Percentiles rank a stretch among this genome's conserved stretches.
These are phyloP conservation scores for Rhazya stricta DNA, from an alignment of 257 asterid genomes.

Conservation along the genomic window DNA sequence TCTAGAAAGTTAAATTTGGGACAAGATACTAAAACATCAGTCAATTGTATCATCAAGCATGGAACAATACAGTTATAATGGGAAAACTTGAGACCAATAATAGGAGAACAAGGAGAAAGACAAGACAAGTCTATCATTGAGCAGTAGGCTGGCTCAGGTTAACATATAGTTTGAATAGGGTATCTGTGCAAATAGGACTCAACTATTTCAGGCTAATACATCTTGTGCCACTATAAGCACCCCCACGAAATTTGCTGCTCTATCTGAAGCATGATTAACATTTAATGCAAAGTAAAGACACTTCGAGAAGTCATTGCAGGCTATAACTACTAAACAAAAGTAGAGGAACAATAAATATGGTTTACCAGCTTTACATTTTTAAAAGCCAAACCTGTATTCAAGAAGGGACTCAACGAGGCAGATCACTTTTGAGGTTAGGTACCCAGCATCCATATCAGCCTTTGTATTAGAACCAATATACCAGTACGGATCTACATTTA, in stretches of 20 bases:
- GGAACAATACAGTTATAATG: not conserved
- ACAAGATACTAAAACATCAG: not conserved
- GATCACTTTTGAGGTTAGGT: slow-evolving; percentile 49
- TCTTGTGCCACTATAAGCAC: not conserved
- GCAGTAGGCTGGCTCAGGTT: not conserved
- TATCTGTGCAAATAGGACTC: not conserved
- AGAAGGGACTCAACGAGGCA: slow-evolving; percentile 64
- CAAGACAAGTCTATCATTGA: not conserved
- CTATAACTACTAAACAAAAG: not conserved
- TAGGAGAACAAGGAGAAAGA: not conserved
- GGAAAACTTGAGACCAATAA: not conserved
- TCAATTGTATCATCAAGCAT: not conserved
- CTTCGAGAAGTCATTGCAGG: not conserved
- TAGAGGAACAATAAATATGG: not conserved
- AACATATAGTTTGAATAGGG: not conserved
- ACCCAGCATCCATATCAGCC: slow-evolving; percentile 40
- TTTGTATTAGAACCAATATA: slow-evolving; percentile 23
- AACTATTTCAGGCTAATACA: not conserved
- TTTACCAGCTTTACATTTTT: not conserved
- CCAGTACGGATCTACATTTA: slow-evolving; percentile 37
- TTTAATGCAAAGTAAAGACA: not conserved
- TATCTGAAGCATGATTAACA: not conserved
- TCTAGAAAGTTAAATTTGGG: not conserved
- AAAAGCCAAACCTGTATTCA: slow-evolving; percentile 58
- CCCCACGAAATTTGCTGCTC: too few relatives aligned